phyloP scores from a whole-genome alignment of 1,284 basidiomycete species.

The Apiotrichum sp. region DNA sequence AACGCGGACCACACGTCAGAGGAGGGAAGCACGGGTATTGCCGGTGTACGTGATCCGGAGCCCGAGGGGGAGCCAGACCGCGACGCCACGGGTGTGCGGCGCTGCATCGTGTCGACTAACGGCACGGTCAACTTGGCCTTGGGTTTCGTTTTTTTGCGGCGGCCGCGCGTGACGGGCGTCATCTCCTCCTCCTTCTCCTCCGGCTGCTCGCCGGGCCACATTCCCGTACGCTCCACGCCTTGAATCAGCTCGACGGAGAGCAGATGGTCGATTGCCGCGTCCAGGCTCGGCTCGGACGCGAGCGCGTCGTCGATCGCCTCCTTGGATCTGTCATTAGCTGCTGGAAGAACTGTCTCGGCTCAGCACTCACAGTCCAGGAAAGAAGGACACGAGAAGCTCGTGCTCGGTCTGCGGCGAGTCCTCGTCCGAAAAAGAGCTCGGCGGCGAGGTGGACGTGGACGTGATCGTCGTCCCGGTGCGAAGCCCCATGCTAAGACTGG shows the following conservation, averaged over 20 bases:
- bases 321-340: constrained; percentile 5
- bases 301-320: constrained; percentile 21
- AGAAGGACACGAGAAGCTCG: constrained; percentile 28
- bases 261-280: constrained; percentile 36
- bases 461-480: not conserved
- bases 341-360: not conserved
- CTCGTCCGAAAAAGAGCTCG: not conserved
- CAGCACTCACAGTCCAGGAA: constrained; percentile 27
- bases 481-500: not conserved
- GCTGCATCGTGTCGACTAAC: constrained; percentile 37
- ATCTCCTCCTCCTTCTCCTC: constrained; percentile 1
- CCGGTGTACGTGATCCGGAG: not conserved
- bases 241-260: constrained; percentile 38
- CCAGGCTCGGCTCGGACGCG: constrained; percentile 14
- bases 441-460: not conserved
- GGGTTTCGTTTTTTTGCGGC: not conserved
- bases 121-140: constrained; percentile 17
- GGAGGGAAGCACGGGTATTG: constrained; percentile 8
- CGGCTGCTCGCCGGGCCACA: constrained; percentile 29
- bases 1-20: constrained; percentile 36
- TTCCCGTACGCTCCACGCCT: constrained; percentile 25
- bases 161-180: not conserved
- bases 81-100: constrained; percentile 13
- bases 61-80: constrained; percentile 11
- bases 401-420: constrained; percentile 5